A percentile compares a stretch with the other conserved stretches of the same genome.
Evolutionary conservation across 345 rosid genomes (phyloP).

Genomic region (Syzygium aromaticum): DNA sequence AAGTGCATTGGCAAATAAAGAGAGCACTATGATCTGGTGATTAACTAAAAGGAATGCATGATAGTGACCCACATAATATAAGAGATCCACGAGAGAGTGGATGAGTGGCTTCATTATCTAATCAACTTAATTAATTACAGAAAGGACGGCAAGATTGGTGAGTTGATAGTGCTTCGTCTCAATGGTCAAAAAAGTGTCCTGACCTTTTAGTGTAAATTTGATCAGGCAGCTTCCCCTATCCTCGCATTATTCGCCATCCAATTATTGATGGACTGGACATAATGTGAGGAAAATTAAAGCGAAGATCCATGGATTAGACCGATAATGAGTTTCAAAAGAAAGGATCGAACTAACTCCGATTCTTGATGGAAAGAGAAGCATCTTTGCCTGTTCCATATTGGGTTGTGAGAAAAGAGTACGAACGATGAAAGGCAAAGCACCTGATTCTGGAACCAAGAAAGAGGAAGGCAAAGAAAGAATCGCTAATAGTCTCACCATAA

Average conservation of each 20-base stretch:
- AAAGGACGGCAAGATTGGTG: neutral
- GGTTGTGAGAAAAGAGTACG: neutral
- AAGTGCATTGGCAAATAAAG: conserved; percentile 16
- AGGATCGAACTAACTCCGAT: neutral
- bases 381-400: neutral
- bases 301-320: neutral
- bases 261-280: neutral
- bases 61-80: neutral
- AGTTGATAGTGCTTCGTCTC: neutral
- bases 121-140: neutral
- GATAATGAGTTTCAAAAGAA: neutral
- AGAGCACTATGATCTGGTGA: conserved; percentile 10
- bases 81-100: neutral
- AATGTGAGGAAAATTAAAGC: neutral
- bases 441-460: neutral
- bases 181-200: neutral
- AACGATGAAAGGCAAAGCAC: neutral
- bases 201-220: neutral
- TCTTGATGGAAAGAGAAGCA: neutral
- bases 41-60: neutral
- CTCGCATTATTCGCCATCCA: neutral
- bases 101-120: neutral
- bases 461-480: neutral
- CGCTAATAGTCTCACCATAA: neutral
- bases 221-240: neutral